These are phyloP conservation scores for Prillingera fragicola DNA, from an alignment of 1,284 basidiomycete species.

Conservation along the genomic window DNA sequence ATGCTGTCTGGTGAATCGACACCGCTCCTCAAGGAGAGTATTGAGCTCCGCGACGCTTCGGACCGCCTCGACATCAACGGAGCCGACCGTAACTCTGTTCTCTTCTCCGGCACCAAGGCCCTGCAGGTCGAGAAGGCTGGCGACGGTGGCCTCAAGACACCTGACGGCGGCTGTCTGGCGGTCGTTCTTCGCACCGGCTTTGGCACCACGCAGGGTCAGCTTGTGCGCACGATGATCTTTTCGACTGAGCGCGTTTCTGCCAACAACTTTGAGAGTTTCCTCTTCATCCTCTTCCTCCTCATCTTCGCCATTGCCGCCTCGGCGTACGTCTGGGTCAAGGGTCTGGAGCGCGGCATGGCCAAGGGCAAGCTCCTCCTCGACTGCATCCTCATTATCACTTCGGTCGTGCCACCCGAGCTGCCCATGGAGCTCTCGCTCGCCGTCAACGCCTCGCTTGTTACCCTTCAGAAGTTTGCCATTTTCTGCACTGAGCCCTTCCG, in stretches of 20 bases:
- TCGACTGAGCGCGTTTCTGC: constrained; percentile 90
- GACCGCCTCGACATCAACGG: constrained; percentile 79
- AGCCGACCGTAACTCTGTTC: constrained; percentile 74
- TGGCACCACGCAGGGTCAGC: constrained; percentile 89
- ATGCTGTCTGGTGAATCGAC: constrained; percentile 97
- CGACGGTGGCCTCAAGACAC: constrained; percentile 51
- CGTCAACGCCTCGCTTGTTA: constrained; percentile 88
- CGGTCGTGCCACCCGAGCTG: constrained; percentile 88
- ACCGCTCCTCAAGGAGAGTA: constrained; percentile 84
- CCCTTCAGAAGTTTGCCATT: constrained; percentile 86
- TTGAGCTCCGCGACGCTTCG: constrained; percentile 69
- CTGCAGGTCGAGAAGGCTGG: constrained; percentile 61
- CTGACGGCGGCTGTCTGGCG: constrained; percentile 83
- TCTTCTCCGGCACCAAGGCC: constrained; percentile 92
- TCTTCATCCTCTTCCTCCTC: constrained; percentile 92
- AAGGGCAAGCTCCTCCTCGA: constrained; percentile 89
- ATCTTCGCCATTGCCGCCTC: constrained; percentile 93
- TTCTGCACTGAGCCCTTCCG: constrained; percentile 97
- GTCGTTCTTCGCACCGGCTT: constrained; percentile 92
- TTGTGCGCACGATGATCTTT: constrained; percentile 96
- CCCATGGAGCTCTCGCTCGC: constrained; percentile 94
- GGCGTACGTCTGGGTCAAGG: constrained; percentile 94
- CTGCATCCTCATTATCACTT: constrained; percentile 89
- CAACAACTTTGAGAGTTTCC: constrained; percentile 86
- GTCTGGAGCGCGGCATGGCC: constrained; percentile 83